Evolutionary conservation across 2,329 filamentous ascomycete genomes (phyloP), one percentile per base, ranked within the genome.

Genomic region (Monosporascus sp.): DNA sequence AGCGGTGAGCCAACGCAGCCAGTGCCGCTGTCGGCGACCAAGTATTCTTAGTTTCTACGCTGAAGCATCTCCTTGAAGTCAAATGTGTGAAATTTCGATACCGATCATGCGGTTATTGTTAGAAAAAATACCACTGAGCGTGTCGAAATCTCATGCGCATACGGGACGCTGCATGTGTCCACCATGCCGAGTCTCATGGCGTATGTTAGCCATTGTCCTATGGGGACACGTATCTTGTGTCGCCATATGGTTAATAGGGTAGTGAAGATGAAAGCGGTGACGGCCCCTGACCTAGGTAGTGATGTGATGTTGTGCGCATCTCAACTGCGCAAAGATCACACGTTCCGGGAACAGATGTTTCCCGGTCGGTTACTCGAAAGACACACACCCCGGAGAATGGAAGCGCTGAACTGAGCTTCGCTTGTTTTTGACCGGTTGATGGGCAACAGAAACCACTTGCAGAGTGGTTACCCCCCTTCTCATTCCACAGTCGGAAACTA

Each of bases 181-280:
- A 24, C 22, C n/a, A 11, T 24, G 43, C 43, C 43, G 43, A 46
- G 22, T 46, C 43, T 17, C n/a, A 14, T 28, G 43, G 43, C 22
- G 43, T 46, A 4, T 46, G 43, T 15, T 28, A 22, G 26, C 22
- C 43, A 46, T 46, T 46, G 43, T 31, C 43, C 22, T 46, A 31
- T 46, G 43, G 43, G 22, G 43, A 46, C 43, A 46, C 43, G 43
- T 46, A 46, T 46, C 43, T 46, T n/a, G 43, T 46, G 43, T 46
- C 26, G 24, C 24, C 22, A 46, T 22, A n/a, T 7, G n/a, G 26
- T 3, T 46, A 46, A 15, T 9, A 26, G 24, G 22, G 9, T 14
- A n/a, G 43, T 31, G 22, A 8, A 24, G 24, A 31, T 15, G 43
- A 46, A 46, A 46, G 43, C 22, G 24, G 43, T 28, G 43, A 31